Conservation (phyloP, 495 filamentous ascomycete genomes). For the Aspergillus campestris region DNA sequence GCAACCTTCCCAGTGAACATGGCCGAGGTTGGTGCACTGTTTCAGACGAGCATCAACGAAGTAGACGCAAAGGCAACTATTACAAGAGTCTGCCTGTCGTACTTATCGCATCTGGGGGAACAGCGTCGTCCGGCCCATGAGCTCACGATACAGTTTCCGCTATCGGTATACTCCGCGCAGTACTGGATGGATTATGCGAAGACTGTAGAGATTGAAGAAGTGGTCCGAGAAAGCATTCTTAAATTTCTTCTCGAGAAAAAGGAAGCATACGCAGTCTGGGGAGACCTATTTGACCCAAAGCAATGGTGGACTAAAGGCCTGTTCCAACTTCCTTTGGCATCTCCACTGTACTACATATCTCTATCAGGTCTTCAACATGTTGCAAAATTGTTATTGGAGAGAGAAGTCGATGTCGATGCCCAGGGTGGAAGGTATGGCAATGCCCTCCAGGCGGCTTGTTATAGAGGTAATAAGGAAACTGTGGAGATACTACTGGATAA, state of each 20-base stretch:
- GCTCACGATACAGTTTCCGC: slow-evolving; percentile 1
- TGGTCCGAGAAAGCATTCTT: slow-evolving; percentile 17
- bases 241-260: slow-evolving; percentile 3
- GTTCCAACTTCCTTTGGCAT: too few species aligned
- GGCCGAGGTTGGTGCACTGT: neutral
- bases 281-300: neutral
- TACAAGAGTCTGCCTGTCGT: slow-evolving; percentile 3
- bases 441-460: slow-evolving; percentile 15
- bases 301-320: too few species aligned
- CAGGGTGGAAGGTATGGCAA: neutral
- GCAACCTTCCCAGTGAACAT: neutral
- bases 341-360: slow-evolving; percentile 7
- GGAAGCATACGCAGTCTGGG: slow-evolving; percentile 9
- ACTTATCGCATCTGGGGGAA: slow-evolving; percentile 2
- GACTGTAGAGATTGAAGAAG: slow-evolving; percentile 15
- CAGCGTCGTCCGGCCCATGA: neutral
- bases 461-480: slow-evolving; percentile 4
- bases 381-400: neutral
- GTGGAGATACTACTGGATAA: slow-evolving; percentile 12
- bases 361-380: neutral
- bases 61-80: slow-evolving; percentile 6
- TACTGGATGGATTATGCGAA: slow-evolving; percentile 7
- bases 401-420: slow-evolving; percentile 14
- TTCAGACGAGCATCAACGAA: slow-evolving; percentile 1
- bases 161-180: slow-evolving; percentile 2